Evolutionary conservation across 148 eudicot species (phyloP).

Genomic region (Rhododendron ovatum): DNA sequence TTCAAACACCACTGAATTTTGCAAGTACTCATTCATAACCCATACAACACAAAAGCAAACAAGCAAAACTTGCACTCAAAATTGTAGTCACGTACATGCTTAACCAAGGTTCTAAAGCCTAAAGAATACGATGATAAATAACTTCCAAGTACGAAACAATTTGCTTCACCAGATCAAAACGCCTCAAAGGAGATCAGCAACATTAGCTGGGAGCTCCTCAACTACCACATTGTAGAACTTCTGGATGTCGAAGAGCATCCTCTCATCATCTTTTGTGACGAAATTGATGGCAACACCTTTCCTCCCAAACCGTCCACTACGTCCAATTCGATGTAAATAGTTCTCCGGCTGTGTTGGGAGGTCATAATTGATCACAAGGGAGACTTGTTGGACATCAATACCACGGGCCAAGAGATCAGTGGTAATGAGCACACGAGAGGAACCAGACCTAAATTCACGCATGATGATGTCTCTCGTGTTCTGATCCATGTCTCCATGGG

Average conservation of each 20-base stretch:
- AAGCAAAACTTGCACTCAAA: constrained; percentile 11
- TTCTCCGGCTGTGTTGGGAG: constrained; percentile 76
- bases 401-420: constrained; percentile 82
- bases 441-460: constrained; percentile 75
- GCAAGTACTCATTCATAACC: constrained; percentile 4
- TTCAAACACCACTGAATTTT: constrained; percentile 10
- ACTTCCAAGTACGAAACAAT: constrained; percentile 11
- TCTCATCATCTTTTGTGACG: constrained; percentile 60
- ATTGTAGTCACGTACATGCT: constrained; percentile 9
- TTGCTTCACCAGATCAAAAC: constrained; percentile 7
- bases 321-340: constrained; percentile 72
- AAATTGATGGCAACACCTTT: constrained; percentile 83
- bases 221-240: constrained; percentile 59
- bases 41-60: constrained; percentile 16
- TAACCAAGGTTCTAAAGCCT: constrained; percentile 11
- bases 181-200: constrained; percentile 64
- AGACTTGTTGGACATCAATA: constrained; percentile 81
- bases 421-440: constrained; percentile 71
- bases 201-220: constrained; percentile 75
- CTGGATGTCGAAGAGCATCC: constrained; percentile 69
- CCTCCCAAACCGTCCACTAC: constrained; percentile 79
- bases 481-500: constrained; percentile 85
- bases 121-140: constrained; percentile 8
- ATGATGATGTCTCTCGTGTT: constrained; percentile 69
- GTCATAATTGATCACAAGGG: constrained; percentile 70